A percentile compares a stretch with the other conserved stretches of the same genome.
Conservation (phyloP, 1,139 yeast genomes). For the Geotrichum phurueaensis region DNA sequence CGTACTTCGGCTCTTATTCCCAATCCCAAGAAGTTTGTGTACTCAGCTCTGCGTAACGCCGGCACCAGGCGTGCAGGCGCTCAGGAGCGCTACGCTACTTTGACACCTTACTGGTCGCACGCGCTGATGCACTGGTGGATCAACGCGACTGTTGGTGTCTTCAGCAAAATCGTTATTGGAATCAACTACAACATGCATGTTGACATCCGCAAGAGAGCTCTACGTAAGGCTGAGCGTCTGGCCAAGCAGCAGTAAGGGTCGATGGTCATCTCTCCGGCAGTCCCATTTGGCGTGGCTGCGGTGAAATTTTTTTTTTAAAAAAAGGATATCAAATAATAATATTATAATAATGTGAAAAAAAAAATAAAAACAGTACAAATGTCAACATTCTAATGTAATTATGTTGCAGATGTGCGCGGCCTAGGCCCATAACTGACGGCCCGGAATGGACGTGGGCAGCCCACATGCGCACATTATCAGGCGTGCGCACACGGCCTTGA, state of each 20-base stretch:
- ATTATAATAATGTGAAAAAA: background rate
- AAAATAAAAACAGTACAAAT: background rate
- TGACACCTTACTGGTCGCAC: slow-evolving; percentile 91
- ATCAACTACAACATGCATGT: slow-evolving; percentile 73
- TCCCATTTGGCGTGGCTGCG: background rate
- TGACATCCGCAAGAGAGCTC: slow-evolving; percentile 73
- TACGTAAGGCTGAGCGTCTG: slow-evolving; percentile 57
- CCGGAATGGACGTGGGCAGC: background rate
- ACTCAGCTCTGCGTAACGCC: slow-evolving; percentile 55
- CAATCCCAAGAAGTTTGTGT: slow-evolving; percentile 71
- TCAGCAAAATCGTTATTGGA: slow-evolving; percentile 59
- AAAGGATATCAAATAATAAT: background rate
- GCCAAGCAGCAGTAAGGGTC: slow-evolving; percentile 16
- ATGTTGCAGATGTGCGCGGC: background rate
- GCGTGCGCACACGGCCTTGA: background rate
- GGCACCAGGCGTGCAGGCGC: slow-evolving; percentile 84
- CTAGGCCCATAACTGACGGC: background rate
- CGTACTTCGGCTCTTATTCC: slow-evolving; percentile 74
- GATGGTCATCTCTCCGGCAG: background rate
- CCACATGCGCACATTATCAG: background rate
- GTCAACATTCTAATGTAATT: background rate
- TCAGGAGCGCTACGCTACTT: slow-evolving; percentile 79
- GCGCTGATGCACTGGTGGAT: slow-evolving; percentile 86
- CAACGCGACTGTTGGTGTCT: slow-evolving; percentile 76
- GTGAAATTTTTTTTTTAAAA: background rate